These are phyloP conservation scores for Arabis alpina DNA, from an alignment of 345 rosid species.

Conservation along the genomic window DNA sequence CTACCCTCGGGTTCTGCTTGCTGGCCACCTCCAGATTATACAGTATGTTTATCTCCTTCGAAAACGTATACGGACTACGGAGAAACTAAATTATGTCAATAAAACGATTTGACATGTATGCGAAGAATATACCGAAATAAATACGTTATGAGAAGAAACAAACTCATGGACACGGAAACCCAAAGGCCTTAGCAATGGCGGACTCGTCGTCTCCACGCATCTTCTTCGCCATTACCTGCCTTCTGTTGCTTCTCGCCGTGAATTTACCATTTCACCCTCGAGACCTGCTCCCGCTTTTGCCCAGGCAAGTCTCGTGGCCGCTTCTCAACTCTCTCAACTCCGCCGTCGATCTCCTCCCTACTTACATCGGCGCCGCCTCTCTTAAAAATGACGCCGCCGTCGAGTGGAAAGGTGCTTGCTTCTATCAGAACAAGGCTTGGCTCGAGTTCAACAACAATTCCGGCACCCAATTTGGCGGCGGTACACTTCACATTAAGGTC, in stretches of 20 bases:
- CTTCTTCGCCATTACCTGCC: slow-evolving; percentile 10
- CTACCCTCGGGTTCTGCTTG: too few relatives aligned
- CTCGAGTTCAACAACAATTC: slow-evolving; percentile 87
- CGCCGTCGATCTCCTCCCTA: slow-evolving; percentile 77
- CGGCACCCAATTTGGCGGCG: slow-evolving; percentile 83
- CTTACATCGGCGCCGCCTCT: slow-evolving; percentile 81
- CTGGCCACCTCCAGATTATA: too few relatives aligned
- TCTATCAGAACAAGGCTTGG: slow-evolving; percentile 76
- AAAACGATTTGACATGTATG: neutral
- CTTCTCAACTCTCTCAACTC: slow-evolving; percentile 63
- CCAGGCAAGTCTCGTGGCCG: slow-evolving; percentile 81
- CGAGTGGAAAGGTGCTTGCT: slow-evolving; percentile 95
- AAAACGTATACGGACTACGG: too few relatives aligned
- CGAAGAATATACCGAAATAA: slow-evolving; percentile 12
- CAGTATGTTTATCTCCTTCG: too few relatives aligned
- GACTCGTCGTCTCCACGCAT: slow-evolving; percentile 24
- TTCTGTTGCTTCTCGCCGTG: slow-evolving; percentile 19
- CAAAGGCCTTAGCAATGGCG: slow-evolving; percentile 21
- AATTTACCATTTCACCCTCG: slow-evolving; percentile 69
- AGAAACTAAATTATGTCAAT: too few relatives aligned
- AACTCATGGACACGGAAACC: slow-evolving; percentile 24
- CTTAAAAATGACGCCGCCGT: slow-evolving; percentile 48
- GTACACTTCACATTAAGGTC: slow-evolving; percentile 94
- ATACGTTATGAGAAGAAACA: neutral
- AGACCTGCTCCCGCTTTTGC: slow-evolving; percentile 76